Evolutionary conservation across 805 yeast species (phyloP).

Genomic region (Candida rishiriensis): DNA sequence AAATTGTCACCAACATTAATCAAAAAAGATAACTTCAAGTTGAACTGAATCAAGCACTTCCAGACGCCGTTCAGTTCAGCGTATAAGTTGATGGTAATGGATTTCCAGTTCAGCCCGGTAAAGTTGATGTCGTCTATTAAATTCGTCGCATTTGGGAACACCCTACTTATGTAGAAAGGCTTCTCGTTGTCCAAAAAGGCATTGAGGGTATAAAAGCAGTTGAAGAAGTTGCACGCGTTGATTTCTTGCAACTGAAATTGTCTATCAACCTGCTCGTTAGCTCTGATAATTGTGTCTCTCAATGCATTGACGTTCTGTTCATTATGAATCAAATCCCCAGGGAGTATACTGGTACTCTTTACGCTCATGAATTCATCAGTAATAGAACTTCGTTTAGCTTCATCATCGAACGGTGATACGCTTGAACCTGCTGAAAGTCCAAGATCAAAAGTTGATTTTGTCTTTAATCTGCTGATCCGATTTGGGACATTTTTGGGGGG

Average conservation of each 20-base stretch:
- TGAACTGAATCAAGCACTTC: conserved; percentile 21
- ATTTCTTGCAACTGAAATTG: conserved; percentile 28
- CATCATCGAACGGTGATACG: no score
- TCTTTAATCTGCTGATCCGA: no score
- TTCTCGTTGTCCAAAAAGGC: conserved; percentile 18
- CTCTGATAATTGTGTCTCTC: conserved; percentile 6
- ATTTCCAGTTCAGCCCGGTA: conserved; percentile 12
- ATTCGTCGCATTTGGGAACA: conserved; percentile 22
- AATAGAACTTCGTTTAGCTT: no score
- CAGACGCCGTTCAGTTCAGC: conserved; percentile 16
- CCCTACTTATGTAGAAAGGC: conserved; percentile 35
- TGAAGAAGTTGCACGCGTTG: conserved; percentile 25
- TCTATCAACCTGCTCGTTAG: conserved; percentile 18
- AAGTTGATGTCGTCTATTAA: conserved; percentile 23
- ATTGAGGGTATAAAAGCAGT: conserved; percentile 35
- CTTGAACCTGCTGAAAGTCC: no score
- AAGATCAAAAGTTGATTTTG: no score
- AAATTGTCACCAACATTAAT: conserved; percentile 29
- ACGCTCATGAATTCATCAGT: no score
- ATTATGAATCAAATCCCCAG: conserved; percentile 12
- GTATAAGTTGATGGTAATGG: conserved; percentile 23
- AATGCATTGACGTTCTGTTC: conserved; percentile 2
- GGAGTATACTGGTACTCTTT: neutral
- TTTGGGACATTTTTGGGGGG: no score
- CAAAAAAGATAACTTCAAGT: conserved; percentile 28